Base-by-base conservation (phyloP, 2,329 filamentous ascomycete species). In the Ilyonectria destructans region DNA sequence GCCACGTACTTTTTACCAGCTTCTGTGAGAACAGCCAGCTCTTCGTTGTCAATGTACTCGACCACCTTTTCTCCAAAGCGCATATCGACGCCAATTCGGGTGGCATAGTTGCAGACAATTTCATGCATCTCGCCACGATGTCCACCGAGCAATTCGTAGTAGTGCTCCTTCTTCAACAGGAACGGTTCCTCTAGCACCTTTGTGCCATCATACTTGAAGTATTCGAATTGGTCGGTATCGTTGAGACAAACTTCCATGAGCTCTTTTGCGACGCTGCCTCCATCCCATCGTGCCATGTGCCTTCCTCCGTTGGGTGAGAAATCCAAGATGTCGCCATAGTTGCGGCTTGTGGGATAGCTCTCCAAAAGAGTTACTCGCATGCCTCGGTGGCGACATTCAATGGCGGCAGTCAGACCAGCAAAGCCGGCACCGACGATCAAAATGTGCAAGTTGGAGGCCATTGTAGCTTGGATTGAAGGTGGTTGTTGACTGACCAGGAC, bases 391-490 rank as follows among this genome's bases (percentile, higher is more conserved):
- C 45, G 48, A 17, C 62, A 65, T 15, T 65, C 62, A 10, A 65
- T 65, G 48, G 62, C 62, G 21, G 62, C 55, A 1, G 62, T 65
- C 4, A 65, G 48, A 21, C 62, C 62, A 23, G 33, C 37, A 23
- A 65, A 65, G 55, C 62, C 62, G 5, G 62, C 62, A 19, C 62
- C 62, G 21, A 65, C 62, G 21, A 65, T 59, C 33, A 65, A 35
- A 17, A 65, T 48, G 17, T 43, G 40, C 7, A 43, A n/a, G n/a
- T 43, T 43, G 3, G 40, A 43, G n/a, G 40, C 40, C 40, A 43
- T 43, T 43, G 15, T 43, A 8, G 40, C 15, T 17, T n/a, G 15
- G 8, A 3, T 43, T 43, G 15, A 2, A 40, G 15, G 37, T 8
- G 8, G 40, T 43, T 19, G 8, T 19, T 43, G 40, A 43, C 15